These are phyloP conservation scores for Saccharata proteae DNA, from an alignment of 2,329 filamentous ascomycete species.

Conservation along the genomic window DNA sequence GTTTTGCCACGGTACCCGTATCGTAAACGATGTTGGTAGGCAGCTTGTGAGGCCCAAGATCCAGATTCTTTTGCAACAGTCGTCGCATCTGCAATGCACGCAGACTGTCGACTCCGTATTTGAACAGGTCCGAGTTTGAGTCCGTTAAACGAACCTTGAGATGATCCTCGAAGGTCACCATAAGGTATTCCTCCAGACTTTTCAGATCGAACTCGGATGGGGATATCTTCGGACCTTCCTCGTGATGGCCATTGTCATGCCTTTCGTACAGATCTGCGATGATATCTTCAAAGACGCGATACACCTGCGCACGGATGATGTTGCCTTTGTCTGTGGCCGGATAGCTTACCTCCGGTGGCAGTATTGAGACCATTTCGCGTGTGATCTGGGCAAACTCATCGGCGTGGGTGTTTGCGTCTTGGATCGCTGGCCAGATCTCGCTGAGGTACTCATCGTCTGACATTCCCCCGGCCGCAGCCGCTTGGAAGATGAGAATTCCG, in stretches of 20 bases:
- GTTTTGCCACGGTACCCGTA: conserved; percentile 34
- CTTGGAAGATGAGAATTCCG: conserved; percentile 42
- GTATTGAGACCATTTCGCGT: conserved; percentile 39
- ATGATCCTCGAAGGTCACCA: conserved; percentile 13
- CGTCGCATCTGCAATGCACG: conserved; percentile 45
- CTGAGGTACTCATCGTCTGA: conserved; percentile 35
- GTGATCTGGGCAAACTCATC: conserved; percentile 41
- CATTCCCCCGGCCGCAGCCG: conserved; percentile 31
- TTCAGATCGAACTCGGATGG: conserved; percentile 16
- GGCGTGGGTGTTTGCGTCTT: conserved; percentile 40
- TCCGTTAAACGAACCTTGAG: conserved; percentile 13
- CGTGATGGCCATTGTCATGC: conserved; percentile 9
- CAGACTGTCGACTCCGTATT: conserved; percentile 45
- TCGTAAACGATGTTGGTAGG: conserved; percentile 50
- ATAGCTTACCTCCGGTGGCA: conserved; percentile 34
- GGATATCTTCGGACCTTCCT: conserved; percentile 13
- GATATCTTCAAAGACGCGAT: conserved; percentile 34
- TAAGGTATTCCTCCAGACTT: conserved; percentile 21
- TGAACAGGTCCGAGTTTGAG: conserved; percentile 45
- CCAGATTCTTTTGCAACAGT: conserved; percentile 38
- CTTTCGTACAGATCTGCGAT: conserved; percentile 35
- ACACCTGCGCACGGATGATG: conserved; percentile 41
- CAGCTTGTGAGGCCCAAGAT: conserved; percentile 32
- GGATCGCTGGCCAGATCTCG: conserved; percentile 37
- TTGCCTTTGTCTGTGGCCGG: conserved; percentile 46